Base-by-base conservation (phyloP, 805 yeast species). In the Kluyveromyces dobzhanskii region DNA sequence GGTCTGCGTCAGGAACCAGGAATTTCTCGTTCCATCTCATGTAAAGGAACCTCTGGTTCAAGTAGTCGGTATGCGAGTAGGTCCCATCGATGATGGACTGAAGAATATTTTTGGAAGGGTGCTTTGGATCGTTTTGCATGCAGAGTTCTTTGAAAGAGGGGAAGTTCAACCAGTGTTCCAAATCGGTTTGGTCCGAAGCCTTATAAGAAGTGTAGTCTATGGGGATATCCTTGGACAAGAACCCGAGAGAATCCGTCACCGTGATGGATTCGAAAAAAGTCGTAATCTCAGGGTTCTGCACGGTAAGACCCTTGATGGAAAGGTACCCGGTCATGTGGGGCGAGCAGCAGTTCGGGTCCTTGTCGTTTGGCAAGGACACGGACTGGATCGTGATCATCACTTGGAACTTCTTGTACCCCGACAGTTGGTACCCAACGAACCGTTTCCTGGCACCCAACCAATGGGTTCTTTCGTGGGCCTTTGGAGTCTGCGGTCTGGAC, bases 21-120 rank as follows among this genome's bases (percentile, higher is more conserved):
- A 86, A 86, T 51, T 78, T 75, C 59, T 88, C 97, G 62, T 88
- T 88, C 97, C 97, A 88, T 48, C 96, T 71, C 96, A 88, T 88
- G 56, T 78, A 88, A 4, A 88, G 61, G 50, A 65, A 71, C 42
- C 77, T 70, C 44, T 69, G 62, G 35, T 65, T 48, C 31, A 61
- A 37, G 37, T 53, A 62, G 42, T 65, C 51, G 27, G 44, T 54
- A 55, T 12, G 51, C 28, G 41, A 52, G 55, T 43, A 43, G 5
- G 48, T 37, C 7, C 51, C 52, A 31, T 48, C 45, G n/a, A 48
- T 38, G 18, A 50, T 41, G 17, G 44, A 40, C 39, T 46, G 40
- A 6, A 48, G 26, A 19, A 47, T 43, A 23, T 47, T 21, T 37
- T 39, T 49, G 45, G 14, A 39, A 36, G 7, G 45, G 50, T 14